These are phyloP conservation scores for Scheffersomyces titani DNA, from an alignment of 1,139 yeast species.

Conservation along the genomic window DNA sequence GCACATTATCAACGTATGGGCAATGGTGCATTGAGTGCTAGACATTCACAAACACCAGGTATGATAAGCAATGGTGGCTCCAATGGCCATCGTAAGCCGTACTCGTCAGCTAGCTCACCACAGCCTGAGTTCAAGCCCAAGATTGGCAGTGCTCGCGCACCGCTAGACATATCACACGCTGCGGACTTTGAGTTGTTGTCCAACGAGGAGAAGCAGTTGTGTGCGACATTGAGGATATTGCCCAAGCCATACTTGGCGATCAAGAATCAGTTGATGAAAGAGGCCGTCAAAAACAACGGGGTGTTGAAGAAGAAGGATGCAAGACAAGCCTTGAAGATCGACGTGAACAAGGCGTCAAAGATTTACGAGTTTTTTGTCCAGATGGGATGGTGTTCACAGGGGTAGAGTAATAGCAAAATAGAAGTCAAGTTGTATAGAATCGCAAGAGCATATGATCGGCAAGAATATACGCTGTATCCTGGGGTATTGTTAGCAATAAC, in stretches of 20 bases:
- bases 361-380: conserved; percentile 90
- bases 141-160: conserved; percentile 44
- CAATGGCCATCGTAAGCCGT: conserved; percentile 20
- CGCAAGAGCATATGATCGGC: background rate
- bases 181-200: conserved; percentile 82
- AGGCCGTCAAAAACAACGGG: conserved; percentile 84
- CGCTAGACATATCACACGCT: conserved; percentile 77
- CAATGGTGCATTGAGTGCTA: conserved; percentile 29
- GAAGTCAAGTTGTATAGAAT: background rate
- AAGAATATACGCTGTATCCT: background rate
- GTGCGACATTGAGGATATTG: conserved; percentile 77
- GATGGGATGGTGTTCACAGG: conserved; percentile 78
- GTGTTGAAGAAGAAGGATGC: conserved; percentile 79
- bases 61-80: conserved; percentile 6
- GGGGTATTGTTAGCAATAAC: background rate
- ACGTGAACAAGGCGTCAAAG: conserved; percentile 80
- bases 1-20: conserved; percentile 67
- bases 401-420: conserved; percentile 16
- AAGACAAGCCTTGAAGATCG: conserved; percentile 79
- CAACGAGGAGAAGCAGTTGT: conserved; percentile 81
- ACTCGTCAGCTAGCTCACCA: conserved; percentile 31
- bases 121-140: conserved; percentile 46
- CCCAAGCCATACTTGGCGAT: conserved; percentile 95
- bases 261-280: conserved; percentile 88
- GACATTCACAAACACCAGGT: conserved; percentile 19